phyloP scores from a whole-genome alignment of 1,284 basidiomycete genomes.

The Sanghuangporus baumii region DNA sequence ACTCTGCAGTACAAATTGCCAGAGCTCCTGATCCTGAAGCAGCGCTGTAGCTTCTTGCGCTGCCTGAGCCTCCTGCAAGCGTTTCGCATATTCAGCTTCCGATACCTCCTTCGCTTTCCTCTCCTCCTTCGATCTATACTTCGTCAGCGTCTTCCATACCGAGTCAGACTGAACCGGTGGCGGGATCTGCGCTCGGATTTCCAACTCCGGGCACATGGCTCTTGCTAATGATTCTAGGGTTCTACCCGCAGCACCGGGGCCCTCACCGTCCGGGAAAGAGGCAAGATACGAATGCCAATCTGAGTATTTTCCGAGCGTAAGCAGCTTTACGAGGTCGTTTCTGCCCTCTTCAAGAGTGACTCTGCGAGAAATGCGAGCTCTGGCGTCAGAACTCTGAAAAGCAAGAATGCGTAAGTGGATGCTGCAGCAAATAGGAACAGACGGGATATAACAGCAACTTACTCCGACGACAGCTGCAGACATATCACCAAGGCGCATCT shows the following conservation, averaged over 20 bases:
- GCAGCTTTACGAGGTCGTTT: neutral
- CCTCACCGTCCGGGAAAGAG: neutral
- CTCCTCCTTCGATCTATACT: slow-evolving; percentile 72
- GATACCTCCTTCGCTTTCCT: neutral
- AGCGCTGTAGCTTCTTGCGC: neutral
- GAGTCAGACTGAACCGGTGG: neutral
- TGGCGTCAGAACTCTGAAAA: neutral
- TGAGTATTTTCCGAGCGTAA: neutral
- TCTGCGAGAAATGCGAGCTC: neutral
- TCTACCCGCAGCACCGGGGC: neutral
- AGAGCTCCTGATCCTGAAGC: neutral
- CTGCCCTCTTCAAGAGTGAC: neutral
- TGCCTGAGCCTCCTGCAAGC: neutral
- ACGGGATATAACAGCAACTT: neutral
- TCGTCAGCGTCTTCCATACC: neutral
- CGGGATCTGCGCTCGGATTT: neutral
- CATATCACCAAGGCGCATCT: neutral
- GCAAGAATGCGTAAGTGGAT: neutral
- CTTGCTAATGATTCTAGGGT: neutral
- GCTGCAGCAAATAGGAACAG: neutral
- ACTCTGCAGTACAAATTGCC: neutral
- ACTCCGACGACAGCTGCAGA: neutral
- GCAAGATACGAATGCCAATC: neutral
- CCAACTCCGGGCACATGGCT: neutral
- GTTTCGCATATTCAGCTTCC: slow-evolving; percentile 17